Evolutionary conservation across 495 filamentous ascomycete species (phyloP).

Genomic region (Penicillium robsamsonii): DNA sequence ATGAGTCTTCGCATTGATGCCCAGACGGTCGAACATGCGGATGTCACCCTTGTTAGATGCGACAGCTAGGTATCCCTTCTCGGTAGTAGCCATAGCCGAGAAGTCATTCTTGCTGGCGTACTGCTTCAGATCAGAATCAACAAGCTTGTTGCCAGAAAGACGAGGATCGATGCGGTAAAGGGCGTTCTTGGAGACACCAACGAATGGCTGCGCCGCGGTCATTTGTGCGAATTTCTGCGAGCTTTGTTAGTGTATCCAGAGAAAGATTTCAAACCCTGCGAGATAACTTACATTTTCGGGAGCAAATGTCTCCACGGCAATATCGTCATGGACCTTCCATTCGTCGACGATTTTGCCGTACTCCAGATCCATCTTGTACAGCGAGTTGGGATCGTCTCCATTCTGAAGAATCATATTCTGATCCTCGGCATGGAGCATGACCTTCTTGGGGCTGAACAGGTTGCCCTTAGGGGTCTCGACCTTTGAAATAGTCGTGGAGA

Average conservation of each 20-base stretch:
- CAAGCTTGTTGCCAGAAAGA: constrained; percentile 84
- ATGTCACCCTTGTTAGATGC: constrained; percentile 98
- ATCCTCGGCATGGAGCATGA: constrained; percentile 96
- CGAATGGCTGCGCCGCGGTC: constrained; percentile 91
- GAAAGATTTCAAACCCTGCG: background rate
- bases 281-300: constrained; percentile 69
- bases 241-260: constrained; percentile 21
- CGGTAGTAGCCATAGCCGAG: constrained; percentile 87
- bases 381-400: constrained; percentile 74
- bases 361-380: constrained; percentile 98
- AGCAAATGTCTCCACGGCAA: constrained; percentile 82
- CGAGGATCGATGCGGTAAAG: constrained; percentile 94
- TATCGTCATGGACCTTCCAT: constrained; percentile 99
- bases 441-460: constrained; percentile 91
- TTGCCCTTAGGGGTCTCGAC: constrained; percentile 86
- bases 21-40: constrained; percentile 91
- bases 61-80: constrained; percentile 94
- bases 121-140: constrained; percentile 88
- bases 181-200: constrained; percentile 87
- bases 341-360: constrained; percentile 99
- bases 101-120: constrained; percentile 97
- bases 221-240: constrained; percentile 91
- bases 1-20: constrained; percentile 95
- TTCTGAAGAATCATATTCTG: constrained; percentile 91
- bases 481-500: constrained; percentile 96